A percentile compares a stretch with the other conserved stretches of the same genome.
Evolutionary conservation across 352 stramenopile genomes (phyloP).

Genomic region (Phytophthora capsici): DNA sequence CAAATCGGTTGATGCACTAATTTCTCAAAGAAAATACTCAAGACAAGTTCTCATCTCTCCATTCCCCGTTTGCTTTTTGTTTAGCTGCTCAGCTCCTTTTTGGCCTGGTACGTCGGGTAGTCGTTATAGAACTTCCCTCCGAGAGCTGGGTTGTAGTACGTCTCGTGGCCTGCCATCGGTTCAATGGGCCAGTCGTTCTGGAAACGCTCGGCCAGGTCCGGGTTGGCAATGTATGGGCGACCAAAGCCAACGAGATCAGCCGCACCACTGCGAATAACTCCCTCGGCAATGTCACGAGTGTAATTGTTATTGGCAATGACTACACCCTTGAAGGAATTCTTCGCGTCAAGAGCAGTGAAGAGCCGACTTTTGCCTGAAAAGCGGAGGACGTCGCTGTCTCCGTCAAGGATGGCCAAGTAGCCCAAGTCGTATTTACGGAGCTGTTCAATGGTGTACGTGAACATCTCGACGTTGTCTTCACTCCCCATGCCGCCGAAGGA

Average conservation of each 20-base stretch:
- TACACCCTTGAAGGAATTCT: slow-evolving; percentile 41
- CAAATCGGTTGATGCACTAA: too few relatives aligned
- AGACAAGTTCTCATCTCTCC: too few relatives aligned
- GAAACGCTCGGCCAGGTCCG: slow-evolving; percentile 46
- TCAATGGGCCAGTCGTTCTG: slow-evolving; percentile 23
- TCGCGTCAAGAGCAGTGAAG: slow-evolving; percentile 37
- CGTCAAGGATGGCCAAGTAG: slow-evolving; percentile 42
- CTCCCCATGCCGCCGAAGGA: slow-evolving; percentile 19
- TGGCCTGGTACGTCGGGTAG: slow-evolving; percentile 12
- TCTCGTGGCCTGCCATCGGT: slow-evolving; percentile 9
- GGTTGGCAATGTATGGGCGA: slow-evolving; percentile 62
- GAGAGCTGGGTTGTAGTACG: slow-evolving; percentile 18
- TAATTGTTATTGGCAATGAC: slow-evolving; percentile 47
- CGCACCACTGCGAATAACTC: slow-evolving; percentile 34
- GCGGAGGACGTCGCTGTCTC: slow-evolving; percentile 6
- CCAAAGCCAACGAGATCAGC: slow-evolving; percentile 55
- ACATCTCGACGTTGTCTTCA: slow-evolving; percentile 52
- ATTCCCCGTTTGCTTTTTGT: slow-evolving; percentile 1
- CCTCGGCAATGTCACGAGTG: slow-evolving; percentile 37
- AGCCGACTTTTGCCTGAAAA: slow-evolving; percentile 31
- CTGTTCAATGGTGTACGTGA: slow-evolving; percentile 38
- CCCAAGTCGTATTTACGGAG: slow-evolving; percentile 39
- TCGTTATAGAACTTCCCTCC: slow-evolving; percentile 23
- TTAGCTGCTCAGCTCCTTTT: slow-evolving; percentile 12
- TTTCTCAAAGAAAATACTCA: too few relatives aligned